phyloP scores from a whole-genome alignment of 2,329 filamentous ascomycete genomes.

The Penicillium thymicola region DNA sequence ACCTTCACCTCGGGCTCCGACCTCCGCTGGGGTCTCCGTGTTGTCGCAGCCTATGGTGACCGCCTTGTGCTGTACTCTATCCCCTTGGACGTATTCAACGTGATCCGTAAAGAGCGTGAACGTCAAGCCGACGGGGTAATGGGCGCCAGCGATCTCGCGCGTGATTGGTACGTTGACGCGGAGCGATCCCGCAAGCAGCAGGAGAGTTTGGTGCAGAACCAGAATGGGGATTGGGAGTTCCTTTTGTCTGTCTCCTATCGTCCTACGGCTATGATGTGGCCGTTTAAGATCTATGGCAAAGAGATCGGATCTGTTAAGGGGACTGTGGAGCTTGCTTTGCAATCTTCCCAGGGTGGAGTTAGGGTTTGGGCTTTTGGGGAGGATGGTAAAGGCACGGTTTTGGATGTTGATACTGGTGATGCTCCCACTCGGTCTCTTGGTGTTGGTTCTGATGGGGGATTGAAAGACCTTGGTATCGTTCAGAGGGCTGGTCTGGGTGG shows the following conservation, averaged over 20 bases:
- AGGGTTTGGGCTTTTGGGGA: conserved; percentile 53
- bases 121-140: conserved; percentile 32
- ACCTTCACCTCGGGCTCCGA: conserved; percentile 58
- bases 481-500: conserved; percentile 6
- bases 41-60: conserved; percentile 56
- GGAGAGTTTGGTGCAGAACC: conserved; percentile 33
- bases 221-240: conserved; percentile 43
- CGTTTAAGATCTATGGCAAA: conserved; percentile 50
- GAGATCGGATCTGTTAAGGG: conserved; percentile 47
- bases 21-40: conserved; percentile 54
- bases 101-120: conserved; percentile 35
- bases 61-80: conserved; percentile 59
- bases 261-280: conserved; percentile 45
- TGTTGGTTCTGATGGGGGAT: conserved; percentile 24
- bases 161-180: conserved; percentile 33
- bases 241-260: conserved; percentile 35
- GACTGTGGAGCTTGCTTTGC: conserved; percentile 51
- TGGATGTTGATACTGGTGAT: conserved; percentile 42
- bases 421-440: conserved; percentile 16
- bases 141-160: conserved; percentile 33
- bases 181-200: conserved; percentile 26
- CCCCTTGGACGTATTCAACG: conserved; percentile 54
- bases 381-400: conserved; percentile 45
- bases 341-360: conserved; percentile 42
- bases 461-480: conserved; percentile 21